A percentile compares a stretch with the other conserved stretches of the same genome.
phyloP scores from a whole-genome alignment of 139 green algal genomes.

The Chloropicon primus region DNA sequence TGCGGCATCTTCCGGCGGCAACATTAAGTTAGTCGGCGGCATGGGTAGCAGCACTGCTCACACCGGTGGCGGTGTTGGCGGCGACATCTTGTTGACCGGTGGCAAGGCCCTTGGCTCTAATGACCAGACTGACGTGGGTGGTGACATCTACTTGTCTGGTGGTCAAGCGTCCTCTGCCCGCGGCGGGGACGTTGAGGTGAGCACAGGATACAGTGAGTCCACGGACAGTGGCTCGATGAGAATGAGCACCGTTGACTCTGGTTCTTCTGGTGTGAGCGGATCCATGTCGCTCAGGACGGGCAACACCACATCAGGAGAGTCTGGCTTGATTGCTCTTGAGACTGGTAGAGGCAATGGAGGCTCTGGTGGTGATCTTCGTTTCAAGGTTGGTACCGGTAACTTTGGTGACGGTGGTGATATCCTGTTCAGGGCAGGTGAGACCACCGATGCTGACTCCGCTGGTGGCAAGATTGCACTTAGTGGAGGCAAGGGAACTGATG shows the following conservation, averaged over 20 bases:
- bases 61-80: neutral
- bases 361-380: neutral
- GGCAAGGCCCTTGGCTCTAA: neutral
- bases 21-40: neutral
- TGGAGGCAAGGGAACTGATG: neutral
- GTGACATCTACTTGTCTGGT: neutral
- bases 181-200: constrained; percentile 1
- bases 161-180: neutral
- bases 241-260: neutral
- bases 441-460: neutral
- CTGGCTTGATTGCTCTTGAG: neutral
- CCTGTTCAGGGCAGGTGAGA: neutral
- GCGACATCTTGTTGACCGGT: neutral
- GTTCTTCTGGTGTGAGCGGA: neutral
- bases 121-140: neutral
- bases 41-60: neutral
- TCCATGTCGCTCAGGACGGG: neutral
- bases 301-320: neutral
- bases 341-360: neutral
- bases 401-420: neutral
- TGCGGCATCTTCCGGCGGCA: neutral
- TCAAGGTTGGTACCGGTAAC: neutral
- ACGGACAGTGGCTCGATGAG: neutral
- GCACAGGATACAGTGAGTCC: constrained; percentile 3
- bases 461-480: neutral